A percentile compares a stretch with the other conserved stretches of the same genome.
phyloP scores from a whole-genome alignment of 2,329 filamentous ascomycete genomes.

The Paraphaeosphaeria minitans region DNA sequence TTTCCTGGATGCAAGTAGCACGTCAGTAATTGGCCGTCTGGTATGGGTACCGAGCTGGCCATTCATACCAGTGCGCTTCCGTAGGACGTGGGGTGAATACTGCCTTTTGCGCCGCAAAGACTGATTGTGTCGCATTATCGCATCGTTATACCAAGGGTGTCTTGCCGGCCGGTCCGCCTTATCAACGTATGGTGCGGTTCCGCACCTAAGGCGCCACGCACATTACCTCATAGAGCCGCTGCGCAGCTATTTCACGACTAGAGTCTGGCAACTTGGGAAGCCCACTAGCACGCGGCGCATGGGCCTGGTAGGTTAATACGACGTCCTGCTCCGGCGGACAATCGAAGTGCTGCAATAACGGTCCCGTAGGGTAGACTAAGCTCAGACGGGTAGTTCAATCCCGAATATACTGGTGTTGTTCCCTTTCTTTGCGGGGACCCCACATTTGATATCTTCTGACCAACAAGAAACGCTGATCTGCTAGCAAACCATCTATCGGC shows the following conservation, averaged over 20 bases:
- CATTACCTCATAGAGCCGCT: constrained; percentile 8
- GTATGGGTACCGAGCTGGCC: constrained; percentile 79
- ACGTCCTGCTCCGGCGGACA: constrained; percentile 1
- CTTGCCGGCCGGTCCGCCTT: background rate
- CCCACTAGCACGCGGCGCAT: constrained; percentile 10
- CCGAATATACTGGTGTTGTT: constrained; percentile 1
- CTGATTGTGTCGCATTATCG: background rate
- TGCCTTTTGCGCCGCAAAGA: constrained; percentile 71
- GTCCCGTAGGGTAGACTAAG: constrained; percentile 7
- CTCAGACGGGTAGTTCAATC: constrained; percentile 7
- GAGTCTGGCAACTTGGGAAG: background rate
- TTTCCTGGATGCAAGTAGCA: constrained; percentile 81
- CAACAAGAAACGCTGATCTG: background rate
- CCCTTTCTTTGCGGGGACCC: constrained; percentile 8
- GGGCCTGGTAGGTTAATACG: background rate
- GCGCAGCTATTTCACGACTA: background rate
- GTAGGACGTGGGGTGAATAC: constrained; percentile 84
- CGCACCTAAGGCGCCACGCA: background rate
- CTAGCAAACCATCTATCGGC: background rate
- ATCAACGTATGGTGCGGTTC: constrained; percentile 2
- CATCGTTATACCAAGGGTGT: background rate
- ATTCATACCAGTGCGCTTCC: constrained; percentile 70
- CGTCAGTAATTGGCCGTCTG: constrained; percentile 73
- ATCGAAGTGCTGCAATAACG: constrained; percentile 3
- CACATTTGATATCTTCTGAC: constrained; percentile 8